Percentiles rank a stretch among this genome's conserved stretches.
Evolutionary conservation across 805 yeast species (phyloP).

Genomic region (Debaryomyces hansenii): DNA sequence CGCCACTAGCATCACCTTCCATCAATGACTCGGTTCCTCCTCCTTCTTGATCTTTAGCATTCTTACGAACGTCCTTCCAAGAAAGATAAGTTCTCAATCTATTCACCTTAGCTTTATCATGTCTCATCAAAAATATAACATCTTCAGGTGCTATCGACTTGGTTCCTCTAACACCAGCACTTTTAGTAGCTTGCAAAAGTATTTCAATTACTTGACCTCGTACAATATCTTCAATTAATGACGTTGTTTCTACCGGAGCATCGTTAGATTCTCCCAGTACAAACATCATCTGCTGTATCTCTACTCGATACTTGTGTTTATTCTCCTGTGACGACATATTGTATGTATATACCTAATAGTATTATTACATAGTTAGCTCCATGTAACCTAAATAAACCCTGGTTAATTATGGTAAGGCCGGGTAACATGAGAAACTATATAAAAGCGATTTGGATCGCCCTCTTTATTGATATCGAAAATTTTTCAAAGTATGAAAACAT

Average conservation of each 20-base stretch:
- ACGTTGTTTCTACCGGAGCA: constrained; percentile 88
- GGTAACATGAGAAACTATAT: background rate
- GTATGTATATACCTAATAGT: too few species aligned
- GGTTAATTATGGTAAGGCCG: background rate
- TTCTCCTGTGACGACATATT: constrained; percentile 17
- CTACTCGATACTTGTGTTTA: constrained; percentile 79
- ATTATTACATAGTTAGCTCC: background rate
- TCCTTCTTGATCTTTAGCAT: constrained; percentile 59
- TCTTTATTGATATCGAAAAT: background rate
- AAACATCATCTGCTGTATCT: constrained; percentile 98
- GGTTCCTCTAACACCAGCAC: constrained; percentile 79
- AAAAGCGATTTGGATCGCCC: background rate
- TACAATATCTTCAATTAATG: constrained; percentile 93
- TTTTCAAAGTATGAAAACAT: background rate
- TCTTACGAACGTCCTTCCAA: constrained; percentile 95
- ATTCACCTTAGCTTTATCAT: constrained; percentile 91
- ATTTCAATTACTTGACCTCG: constrained; percentile 92
- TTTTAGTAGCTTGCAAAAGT: constrained; percentile 68
- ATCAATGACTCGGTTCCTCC: constrained; percentile 51
- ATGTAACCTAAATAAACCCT: background rate
- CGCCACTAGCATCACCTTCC: constrained; percentile 48
- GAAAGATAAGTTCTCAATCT: constrained; percentile 86
- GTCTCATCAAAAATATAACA: constrained; percentile 86
- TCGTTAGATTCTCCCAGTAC: constrained; percentile 94
- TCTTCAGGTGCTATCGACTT: constrained; percentile 89